Conservation (phyloP, 805 yeast species). For the Candida sakaeoensis region DNA sequence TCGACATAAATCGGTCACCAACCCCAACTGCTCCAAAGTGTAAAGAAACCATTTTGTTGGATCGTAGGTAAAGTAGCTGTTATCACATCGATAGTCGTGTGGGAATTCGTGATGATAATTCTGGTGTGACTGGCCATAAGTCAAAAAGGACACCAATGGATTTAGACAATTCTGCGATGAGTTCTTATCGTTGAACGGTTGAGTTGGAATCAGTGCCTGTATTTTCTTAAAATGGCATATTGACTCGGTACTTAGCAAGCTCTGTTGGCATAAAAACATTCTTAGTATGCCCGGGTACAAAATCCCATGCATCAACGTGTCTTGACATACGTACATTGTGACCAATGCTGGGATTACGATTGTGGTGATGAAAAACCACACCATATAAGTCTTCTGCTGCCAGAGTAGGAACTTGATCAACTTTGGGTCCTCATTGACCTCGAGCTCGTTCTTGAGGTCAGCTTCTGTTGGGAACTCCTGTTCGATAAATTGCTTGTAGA, state of each 20-base stretch:
- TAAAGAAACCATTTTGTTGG: slow-evolving; percentile 80
- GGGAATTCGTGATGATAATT: slow-evolving; percentile 97
- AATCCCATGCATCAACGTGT: slow-evolving; percentile 31
- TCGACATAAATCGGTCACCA: slow-evolving; percentile 58
- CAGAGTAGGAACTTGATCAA: slow-evolving; percentile 26
- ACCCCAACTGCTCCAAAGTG: slow-evolving; percentile 47
- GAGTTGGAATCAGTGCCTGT: slow-evolving; percentile 64
- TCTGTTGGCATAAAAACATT: slow-evolving; percentile 71
- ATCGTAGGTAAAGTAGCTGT: slow-evolving; percentile 71
- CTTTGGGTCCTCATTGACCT: slow-evolving; percentile 13
- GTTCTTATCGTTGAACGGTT: slow-evolving; percentile 51
- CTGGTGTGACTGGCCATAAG: slow-evolving; percentile 89
- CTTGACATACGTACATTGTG: slow-evolving; percentile 23
- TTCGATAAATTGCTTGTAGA: slow-evolving; percentile 32
- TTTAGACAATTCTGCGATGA: slow-evolving; percentile 65
- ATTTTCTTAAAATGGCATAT: slow-evolving; percentile 64
- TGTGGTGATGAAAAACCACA: slow-evolving; percentile 27
- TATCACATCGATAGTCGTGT: slow-evolving; percentile 77
- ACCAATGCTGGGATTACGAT: slow-evolving; percentile 28
- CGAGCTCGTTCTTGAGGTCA: slow-evolving; percentile 28
- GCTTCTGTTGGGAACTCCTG: slow-evolving; percentile 29
- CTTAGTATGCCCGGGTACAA: slow-evolving; percentile 76
- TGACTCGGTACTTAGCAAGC: slow-evolving; percentile 73
- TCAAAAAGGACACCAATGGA: slow-evolving; percentile 56
- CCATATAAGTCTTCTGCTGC: slow-evolving; percentile 30